Conservation (phyloP, 2,329 filamentous ascomycete genomes). For the Phyllosticta paracitricarpa region DNA sequence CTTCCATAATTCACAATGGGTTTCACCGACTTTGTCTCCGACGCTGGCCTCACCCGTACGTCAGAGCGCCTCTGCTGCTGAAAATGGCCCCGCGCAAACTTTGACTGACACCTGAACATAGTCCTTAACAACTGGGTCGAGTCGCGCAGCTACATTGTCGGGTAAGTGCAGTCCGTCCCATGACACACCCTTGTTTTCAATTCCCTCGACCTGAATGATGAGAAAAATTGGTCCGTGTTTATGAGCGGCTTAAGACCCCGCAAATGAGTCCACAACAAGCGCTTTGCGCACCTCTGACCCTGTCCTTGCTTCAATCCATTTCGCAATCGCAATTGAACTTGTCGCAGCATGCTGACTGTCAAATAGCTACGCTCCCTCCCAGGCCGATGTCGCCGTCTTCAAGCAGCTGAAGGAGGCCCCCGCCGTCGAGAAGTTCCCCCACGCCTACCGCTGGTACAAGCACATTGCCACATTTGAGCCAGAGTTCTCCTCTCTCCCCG, state of each 20-base stretch:
- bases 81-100: neutral
- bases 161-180: conserved; percentile 49
- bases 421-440: conserved; percentile 76
- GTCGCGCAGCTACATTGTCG: conserved; percentile 71
- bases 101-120: conserved; percentile 21
- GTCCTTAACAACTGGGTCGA: conserved; percentile 64
- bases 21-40: conserved; percentile 58
- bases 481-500: conserved; percentile 83
- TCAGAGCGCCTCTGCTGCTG: conserved; percentile 13
- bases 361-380: conserved; percentile 57
- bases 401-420: conserved; percentile 74
- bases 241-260: conserved; percentile 90
- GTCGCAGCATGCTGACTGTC: conserved; percentile 18
- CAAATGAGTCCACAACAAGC: conserved; percentile 69
- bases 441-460: conserved; percentile 98
- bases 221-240: conserved; percentile 93
- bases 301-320: conserved; percentile 12
- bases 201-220: conserved; percentile 53
- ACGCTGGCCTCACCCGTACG: conserved; percentile 54
- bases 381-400: conserved; percentile 94
- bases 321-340: neutral
- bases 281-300: conserved; percentile 68
- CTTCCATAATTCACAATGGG: conserved; percentile 45
- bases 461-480: conserved; percentile 89
- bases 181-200: conserved; percentile 13